Base-by-base conservation (phyloP, 192 early-diverging fungal species). In the Coemansia sp. region DNA sequence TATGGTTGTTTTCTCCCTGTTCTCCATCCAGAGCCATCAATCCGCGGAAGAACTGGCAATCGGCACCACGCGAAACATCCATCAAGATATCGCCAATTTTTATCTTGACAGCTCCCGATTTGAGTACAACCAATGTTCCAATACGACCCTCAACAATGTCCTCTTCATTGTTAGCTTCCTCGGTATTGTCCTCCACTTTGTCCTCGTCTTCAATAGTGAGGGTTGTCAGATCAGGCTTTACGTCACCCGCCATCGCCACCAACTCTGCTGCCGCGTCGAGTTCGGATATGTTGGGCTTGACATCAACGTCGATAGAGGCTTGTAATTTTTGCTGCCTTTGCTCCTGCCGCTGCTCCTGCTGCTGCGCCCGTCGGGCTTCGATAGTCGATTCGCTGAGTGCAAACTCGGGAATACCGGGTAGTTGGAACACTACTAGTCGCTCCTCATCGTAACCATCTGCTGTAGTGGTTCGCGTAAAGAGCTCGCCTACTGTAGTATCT, bases 31-130 rank as follows among this genome's bases (percentile, higher is more conserved):
- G 66, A 0, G 81, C 76, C 44, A 78, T 24, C 52, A 83, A 24
- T 1, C 73, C 73, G 39, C 76, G 81, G 61, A 83, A 66, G 46
- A 83, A 83, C 73, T 75, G 73, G 65, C 75, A 75, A 33, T 72
- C 72, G 16, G 81, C 75, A 18, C 81, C 81, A 0, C 64, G 62
- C 58, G 81, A 72, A 1, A 83, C 73, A 60, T 83, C 81, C n/a
- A 78, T 57, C 64, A 83, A 55, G 16, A 83, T 63, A 16, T 69
- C 72, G 81, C 81, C 81, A 10, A 83, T 69, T 31, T 60, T 61
- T 49, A 83, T 29, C 53, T 68, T 64, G 2, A 78, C 76, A 2
- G 72, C 76, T 3, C 81, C 81, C 52, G 81, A 83, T 34, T 68
- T 64, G 10, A 78, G 65, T 61, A 83, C 66, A n/a, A 70, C 76